These are phyloP conservation scores for Sporothrix pallida DNA, from an alignment of 2,329 filamentous ascomycete genomes.

Conservation along the genomic window DNA sequence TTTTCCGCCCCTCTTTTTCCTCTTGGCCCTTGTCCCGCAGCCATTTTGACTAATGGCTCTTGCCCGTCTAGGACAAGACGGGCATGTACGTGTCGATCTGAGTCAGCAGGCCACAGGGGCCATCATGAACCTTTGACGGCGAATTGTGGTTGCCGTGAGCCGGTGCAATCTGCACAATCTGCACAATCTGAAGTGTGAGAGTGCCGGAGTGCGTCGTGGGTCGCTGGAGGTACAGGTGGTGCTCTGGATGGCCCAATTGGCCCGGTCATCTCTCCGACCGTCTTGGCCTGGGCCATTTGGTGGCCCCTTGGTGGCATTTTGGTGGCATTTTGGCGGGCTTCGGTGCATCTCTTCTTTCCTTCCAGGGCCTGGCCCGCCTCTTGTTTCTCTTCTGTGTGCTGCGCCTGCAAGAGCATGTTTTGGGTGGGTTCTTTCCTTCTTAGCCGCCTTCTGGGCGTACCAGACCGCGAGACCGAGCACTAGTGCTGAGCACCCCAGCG, in stretches of 20 bases:
- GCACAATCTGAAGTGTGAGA: neutral
- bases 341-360: neutral
- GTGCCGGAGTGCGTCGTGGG: neutral
- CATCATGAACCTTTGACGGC: neutral
- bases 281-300: neutral
- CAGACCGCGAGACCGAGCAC: neutral
- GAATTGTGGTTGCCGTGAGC: constrained; percentile 5
- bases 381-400: neutral
- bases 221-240: neutral
- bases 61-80: neutral
- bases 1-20: neutral
- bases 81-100: neutral
- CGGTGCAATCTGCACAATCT: constrained; percentile 2
- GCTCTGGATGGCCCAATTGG: neutral
- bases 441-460: constrained; percentile 5
- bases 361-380: neutral
- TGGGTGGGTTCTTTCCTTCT: constrained; percentile 14
- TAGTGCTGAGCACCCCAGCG: constrained; percentile 3
- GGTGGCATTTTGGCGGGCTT: neutral
- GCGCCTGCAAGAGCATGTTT: constrained; percentile 24
- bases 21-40: neutral
- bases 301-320: neutral
- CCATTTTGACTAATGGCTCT: neutral
- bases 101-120: neutral
- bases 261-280: neutral